Evolutionary conservation across 768 basidiomycete genomes (phyloP).

Genomic region (Leucocoprinus sp.): DNA sequence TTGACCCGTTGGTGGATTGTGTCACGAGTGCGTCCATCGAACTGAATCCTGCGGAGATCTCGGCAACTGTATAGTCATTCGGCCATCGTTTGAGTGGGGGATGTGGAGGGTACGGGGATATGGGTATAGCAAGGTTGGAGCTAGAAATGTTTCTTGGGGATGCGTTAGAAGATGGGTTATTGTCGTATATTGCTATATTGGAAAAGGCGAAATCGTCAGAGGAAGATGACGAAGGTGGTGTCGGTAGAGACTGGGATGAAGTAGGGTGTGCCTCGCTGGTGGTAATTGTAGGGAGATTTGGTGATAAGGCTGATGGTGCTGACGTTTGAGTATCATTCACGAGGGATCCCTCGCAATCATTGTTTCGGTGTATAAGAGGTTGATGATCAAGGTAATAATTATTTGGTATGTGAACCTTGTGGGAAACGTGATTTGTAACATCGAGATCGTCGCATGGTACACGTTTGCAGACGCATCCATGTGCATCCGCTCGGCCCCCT

Average conservation of each 20-base stretch:
- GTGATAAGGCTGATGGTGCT: constrained; percentile 10
- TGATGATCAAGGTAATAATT: constrained; percentile 22
- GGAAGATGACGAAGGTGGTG: constrained; percentile 18
- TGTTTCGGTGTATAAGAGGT: constrained; percentile 9
- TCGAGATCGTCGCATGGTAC: constrained; percentile 15
- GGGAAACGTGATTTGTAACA: constrained; percentile 6
- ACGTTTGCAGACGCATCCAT: constrained; percentile 17
- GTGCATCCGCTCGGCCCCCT: neutral
- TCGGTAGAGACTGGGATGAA: constrained; percentile 21
- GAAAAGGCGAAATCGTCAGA: constrained; percentile 9
- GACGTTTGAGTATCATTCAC: constrained; percentile 2
- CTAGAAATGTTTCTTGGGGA: constrained; percentile 15
- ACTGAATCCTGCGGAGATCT: constrained; percentile 53
- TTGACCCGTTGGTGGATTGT: constrained; percentile 27
- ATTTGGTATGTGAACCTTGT: constrained; percentile 25
- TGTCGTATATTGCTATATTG: constrained; percentile 11
- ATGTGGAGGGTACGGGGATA: constrained; percentile 39
- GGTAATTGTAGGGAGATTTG: constrained; percentile 12
- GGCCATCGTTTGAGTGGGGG: constrained; percentile 69
- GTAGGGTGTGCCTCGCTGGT: constrained; percentile 10
- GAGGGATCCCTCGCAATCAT: constrained; percentile 8
- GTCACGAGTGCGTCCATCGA: constrained; percentile 36
- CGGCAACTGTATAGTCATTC: constrained; percentile 65
- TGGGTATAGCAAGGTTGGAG: constrained; percentile 12
- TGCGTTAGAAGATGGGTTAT: constrained; percentile 11